Evolutionary conservation across 1,284 basidiomycete genomes (phyloP), one percentile per base, ranked within the genome.

Genomic region (Prillingera fragicola): DNA sequence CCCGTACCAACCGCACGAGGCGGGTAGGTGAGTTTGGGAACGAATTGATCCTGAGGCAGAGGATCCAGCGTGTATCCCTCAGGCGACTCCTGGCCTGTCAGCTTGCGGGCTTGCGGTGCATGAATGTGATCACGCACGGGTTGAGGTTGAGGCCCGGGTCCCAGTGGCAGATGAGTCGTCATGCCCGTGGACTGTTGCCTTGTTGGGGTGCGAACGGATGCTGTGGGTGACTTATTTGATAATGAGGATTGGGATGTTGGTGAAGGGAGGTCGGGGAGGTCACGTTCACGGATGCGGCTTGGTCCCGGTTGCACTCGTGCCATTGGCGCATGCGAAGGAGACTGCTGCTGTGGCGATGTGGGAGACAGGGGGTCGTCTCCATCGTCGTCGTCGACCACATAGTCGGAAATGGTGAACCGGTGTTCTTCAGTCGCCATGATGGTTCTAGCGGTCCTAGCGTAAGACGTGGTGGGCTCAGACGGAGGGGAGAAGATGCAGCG

Each of bases 331-430:
- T 8, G 13, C 22, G n/a, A 26, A 13, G 12, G 10, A 26, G 26
- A 13, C 26, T 13, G 24, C 18, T 25, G 2, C 15, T 19, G 21
- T 12, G 15, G 14, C 18, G 34, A 14, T 36, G 34, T 8, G 34
- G 34, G 14, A n/a, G 21, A 15, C 9, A 19, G 9, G 18, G 33
- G 18, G 10, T 24, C 17, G 5, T 6, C 12, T 12, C 24, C 15
- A 18, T 15, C n/a, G 36, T n/a, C 36, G 36, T 15, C 36, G 15
- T 37, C 14, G 36, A 10, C 24, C 24, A 15, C 19, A 25, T 41
- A 41, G 31, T 41, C 39, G 9, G 39, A 41, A 13, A 41, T 22
- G 4, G 39, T 41, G 29, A 41, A 41, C 8, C 39, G 39, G 17
- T 41, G 38, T 5, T 40, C 38, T 15, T n/a, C n/a, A n/a, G n/a